A percentile compares a stretch with the other conserved stretches of the same genome.
phyloP scores from a whole-genome alignment of 148 eudicot genomes.

The Spergularia marina region DNA sequence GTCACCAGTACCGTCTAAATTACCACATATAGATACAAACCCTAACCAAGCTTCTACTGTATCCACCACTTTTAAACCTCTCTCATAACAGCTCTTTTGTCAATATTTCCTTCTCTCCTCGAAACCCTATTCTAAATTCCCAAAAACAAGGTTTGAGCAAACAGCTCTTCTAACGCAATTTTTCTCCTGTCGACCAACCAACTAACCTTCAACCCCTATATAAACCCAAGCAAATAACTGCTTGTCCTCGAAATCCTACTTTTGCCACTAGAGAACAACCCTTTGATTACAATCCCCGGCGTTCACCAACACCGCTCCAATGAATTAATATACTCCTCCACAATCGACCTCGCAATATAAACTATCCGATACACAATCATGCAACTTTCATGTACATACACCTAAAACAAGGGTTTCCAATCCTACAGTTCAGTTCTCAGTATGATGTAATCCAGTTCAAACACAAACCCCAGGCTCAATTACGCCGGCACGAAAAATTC shows the following conservation, averaged over 20 bases:
- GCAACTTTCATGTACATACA: neutral
- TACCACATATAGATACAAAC: neutral
- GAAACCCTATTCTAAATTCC: neutral
- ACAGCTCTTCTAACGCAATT: neutral
- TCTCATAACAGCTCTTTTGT: neutral
- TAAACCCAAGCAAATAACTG: neutral
- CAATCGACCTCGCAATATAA: constrained; percentile 2
- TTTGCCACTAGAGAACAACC: neutral
- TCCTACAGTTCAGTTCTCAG: too few relatives aligned
- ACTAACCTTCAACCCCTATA: neutral
- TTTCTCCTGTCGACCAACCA: neutral
- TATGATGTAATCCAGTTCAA: neutral
- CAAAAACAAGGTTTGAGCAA: neutral
- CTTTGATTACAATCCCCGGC: neutral
- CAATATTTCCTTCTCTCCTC: neutral
- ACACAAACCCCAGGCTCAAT: neutral
- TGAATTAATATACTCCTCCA: neutral
- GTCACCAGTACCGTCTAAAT: neutral
- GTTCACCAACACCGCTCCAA: neutral
- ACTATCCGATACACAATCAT: neutral
- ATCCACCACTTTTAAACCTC: neutral
- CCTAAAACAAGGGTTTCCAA: too few relatives aligned
- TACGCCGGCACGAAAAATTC: neutral
- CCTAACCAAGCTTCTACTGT: neutral
- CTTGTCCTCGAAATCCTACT: constrained; percentile 9